Percentiles rank a stretch among this genome's conserved stretches.
Evolutionary conservation across 768 basidiomycete species (phyloP).

Genomic region (Boletus sp.): DNA sequence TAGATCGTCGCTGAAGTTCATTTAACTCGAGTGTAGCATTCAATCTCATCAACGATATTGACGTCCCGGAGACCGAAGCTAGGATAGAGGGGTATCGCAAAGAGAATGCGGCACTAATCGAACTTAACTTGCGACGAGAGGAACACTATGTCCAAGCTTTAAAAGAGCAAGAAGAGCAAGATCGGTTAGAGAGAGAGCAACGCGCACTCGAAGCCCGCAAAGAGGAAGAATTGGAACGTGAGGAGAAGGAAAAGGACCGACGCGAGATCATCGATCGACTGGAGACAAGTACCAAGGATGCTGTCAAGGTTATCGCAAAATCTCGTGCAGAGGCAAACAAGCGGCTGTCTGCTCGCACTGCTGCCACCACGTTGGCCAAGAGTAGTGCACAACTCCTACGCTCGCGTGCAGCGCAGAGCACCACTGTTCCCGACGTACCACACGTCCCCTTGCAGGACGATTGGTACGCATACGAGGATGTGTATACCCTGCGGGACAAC

Average conservation of each 20-base stretch:
- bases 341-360: conserved; percentile 54
- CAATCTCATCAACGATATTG: conserved; percentile 90
- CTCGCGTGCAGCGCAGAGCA: conserved; percentile 61
- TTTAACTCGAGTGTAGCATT: conserved; percentile 54
- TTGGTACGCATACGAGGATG: conserved; percentile 72
- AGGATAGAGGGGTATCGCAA: conserved; percentile 74
- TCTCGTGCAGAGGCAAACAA: conserved; percentile 62
- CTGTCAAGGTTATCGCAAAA: conserved; percentile 65
- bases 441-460: conserved; percentile 77
- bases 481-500: conserved; percentile 49
- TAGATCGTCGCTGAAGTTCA: background rate
- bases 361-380: conserved; percentile 38
- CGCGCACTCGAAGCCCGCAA: conserved; percentile 63
- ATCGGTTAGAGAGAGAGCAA: conserved; percentile 64
- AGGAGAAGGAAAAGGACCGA: conserved; percentile 67
- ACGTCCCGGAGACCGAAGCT: conserved; percentile 76
- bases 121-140: conserved; percentile 79
- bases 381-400: conserved; percentile 51
- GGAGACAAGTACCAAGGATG: conserved; percentile 72
- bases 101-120: conserved; percentile 80
- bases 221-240: conserved; percentile 72
- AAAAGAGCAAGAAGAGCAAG: conserved; percentile 78
- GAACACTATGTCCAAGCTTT: conserved; percentile 70
- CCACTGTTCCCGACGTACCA: conserved; percentile 71
- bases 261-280: conserved; percentile 78